Base-by-base conservation (phyloP, 768 basidiomycete species). In the Chalciporus chontae region DNA sequence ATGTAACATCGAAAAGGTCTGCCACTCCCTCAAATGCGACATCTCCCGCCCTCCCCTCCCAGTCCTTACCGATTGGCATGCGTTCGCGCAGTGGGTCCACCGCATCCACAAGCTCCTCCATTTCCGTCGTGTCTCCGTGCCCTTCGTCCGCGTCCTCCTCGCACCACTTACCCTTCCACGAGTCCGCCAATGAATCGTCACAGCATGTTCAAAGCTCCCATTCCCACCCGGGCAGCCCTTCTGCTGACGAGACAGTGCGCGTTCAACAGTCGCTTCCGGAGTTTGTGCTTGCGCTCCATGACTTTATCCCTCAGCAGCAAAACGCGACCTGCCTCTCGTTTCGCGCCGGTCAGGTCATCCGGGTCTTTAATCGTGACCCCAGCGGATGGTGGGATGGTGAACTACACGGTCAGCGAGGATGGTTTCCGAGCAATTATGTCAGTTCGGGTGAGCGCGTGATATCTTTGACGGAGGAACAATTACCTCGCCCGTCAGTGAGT, bases 371-470 rank as follows among this genome's bases (percentile, higher is more conserved):
- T 61, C 79, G 84, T 55, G 92, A 97, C 70, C 53, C 76, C 3
- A 90, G 85, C 58, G 96, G 96, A 0, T 98, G 96, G 96, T 98
- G 95, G 95, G 94, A 99, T 63, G 96, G 96, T 9, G 93, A 98
- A 69, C 67, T 95, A 15, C 88, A 92, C 31, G 88, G 84, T 3
- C 72, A 84, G 52, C 74, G 94, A 59, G 96, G 96, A 11, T 99
- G 96, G 96, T 98, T 98, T 69, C 96, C 96, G 17, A 94, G 91
- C 61, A 99, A 98, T 70, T 98, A 96, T 71, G 89, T 91, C 55
- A 85, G 83, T 56, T 71, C 78, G 14, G 84, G 86, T 56, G 72
- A 78, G 44, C 76, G 75, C 45, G 62, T 68, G 18, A 63, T 70
- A 8, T 74, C 80, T 34, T 61, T 85, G 51, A 77, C 75, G 5